These are phyloP conservation scores for Leccinum subtestaceum DNA, from an alignment of 768 basidiomycete genomes.

Conservation along the genomic window DNA sequence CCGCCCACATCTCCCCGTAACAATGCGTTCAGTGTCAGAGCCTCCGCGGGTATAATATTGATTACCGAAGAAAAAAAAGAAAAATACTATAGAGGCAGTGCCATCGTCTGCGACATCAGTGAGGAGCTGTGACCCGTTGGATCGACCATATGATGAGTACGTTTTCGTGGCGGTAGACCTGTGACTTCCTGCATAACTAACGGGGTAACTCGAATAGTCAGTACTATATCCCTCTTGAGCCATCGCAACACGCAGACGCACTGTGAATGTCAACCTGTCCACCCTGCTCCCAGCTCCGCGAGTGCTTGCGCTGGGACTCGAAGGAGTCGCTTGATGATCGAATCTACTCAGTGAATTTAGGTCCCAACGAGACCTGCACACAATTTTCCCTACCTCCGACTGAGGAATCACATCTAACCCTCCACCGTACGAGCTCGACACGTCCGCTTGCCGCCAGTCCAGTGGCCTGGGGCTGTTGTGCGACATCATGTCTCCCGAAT, in stretches of 20 bases:
- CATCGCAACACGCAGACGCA: slow-evolving; percentile 17
- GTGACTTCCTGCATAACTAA: slow-evolving; percentile 47
- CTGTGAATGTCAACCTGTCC: slow-evolving; percentile 34
- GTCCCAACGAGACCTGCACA: slow-evolving; percentile 13
- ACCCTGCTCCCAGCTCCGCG: slow-evolving; percentile 60
- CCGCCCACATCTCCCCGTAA: slow-evolving; percentile 14
- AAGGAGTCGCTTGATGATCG: slow-evolving; percentile 38
- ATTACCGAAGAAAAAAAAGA: slow-evolving; percentile 19
- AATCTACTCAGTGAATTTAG: slow-evolving; percentile 35
- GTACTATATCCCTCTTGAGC: slow-evolving; percentile 2
- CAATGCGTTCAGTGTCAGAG: slow-evolving; percentile 14
- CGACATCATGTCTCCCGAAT: slow-evolving; percentile 33
- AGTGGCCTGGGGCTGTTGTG: slow-evolving; percentile 34
- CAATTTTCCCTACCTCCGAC: slow-evolving; percentile 31
- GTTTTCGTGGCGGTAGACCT: slow-evolving; percentile 55
- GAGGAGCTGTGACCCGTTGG: slow-evolving; percentile 48
- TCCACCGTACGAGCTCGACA: slow-evolving; percentile 29
- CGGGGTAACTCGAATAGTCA: slow-evolving; percentile 5
- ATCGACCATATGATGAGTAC: slow-evolving; percentile 65
- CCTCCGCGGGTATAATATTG: slow-evolving; percentile 16
- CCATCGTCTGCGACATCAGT: slow-evolving; percentile 54
- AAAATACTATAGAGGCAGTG: slow-evolving; percentile 47
- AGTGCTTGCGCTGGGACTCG: slow-evolving; percentile 53
- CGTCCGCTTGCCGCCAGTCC: slow-evolving; percentile 35
- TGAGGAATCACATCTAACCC: slow-evolving; percentile 32